phyloP scores from a whole-genome alignment of 257 asterid species.

The Przewalskia tangutica region DNA sequence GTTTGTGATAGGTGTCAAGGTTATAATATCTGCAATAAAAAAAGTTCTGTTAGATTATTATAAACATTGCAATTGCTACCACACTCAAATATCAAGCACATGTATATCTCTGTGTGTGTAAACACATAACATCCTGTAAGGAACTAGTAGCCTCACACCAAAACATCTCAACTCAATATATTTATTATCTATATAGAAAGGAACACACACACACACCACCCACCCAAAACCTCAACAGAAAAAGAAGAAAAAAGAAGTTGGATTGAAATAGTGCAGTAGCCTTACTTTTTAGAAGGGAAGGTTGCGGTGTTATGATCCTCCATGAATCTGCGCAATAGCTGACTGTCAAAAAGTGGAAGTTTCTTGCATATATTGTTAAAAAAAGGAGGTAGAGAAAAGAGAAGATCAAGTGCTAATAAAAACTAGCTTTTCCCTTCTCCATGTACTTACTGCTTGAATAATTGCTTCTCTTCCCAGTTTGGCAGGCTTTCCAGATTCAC shows the following conservation, averaged over 20 bases:
- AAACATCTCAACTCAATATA: background rate
- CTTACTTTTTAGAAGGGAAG: slow-evolving; percentile 93
- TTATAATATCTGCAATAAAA: slow-evolving; percentile 62
- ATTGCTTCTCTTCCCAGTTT: slow-evolving; percentile 94
- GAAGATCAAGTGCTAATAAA: background rate
- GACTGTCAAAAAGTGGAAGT: background rate
- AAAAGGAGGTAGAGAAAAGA: background rate
- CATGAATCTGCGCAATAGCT: slow-evolving; percentile 64
- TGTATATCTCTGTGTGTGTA: background rate
- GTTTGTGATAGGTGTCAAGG: slow-evolving; percentile 66
- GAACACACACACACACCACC: background rate
- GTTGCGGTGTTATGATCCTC: slow-evolving; percentile 99
- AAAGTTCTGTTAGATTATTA: background rate
- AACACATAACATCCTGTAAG: background rate
- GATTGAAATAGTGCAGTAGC: slow-evolving; percentile 9
- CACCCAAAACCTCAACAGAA: background rate
- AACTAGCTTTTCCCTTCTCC: background rate
- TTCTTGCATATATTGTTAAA: background rate
- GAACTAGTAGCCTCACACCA: background rate
- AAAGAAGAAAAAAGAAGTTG: background rate
- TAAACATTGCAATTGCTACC: background rate
- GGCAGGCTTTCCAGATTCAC: slow-evolving; percentile 89
- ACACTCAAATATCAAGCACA: background rate
- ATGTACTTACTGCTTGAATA: slow-evolving; percentile 72
- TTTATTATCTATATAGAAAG: background rate